A percentile compares a stretch with the other conserved stretches of the same genome.
phyloP scores from a whole-genome alignment of 2,329 filamentous ascomycete genomes.

The Curvularia spicifera region DNA sequence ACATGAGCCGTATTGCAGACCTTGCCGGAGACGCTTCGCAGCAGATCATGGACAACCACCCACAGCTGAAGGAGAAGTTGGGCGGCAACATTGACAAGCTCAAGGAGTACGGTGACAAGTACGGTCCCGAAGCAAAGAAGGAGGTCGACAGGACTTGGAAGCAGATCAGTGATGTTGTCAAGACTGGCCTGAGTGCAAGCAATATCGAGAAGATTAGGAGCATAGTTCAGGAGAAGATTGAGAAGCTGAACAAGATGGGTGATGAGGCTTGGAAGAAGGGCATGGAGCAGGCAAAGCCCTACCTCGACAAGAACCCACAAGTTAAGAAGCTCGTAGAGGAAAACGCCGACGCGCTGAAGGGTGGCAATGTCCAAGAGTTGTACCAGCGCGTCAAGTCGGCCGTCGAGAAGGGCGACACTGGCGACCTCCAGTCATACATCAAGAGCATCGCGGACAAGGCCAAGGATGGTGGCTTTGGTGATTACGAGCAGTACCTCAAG shows the following conservation, averaged over 20 bases:
- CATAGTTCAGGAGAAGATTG: constrained; percentile 71
- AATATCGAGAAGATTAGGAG: constrained; percentile 63
- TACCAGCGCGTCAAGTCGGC: constrained; percentile 68
- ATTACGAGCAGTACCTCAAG: constrained; percentile 68
- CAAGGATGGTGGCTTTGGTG: constrained; percentile 59
- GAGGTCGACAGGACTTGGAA: constrained; percentile 74
- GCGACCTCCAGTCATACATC: constrained; percentile 67
- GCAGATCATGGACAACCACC: constrained; percentile 76
- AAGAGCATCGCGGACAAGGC: constrained; percentile 65
- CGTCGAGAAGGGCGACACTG: constrained; percentile 65
- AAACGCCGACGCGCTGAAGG: constrained; percentile 71
- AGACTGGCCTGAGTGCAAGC: constrained; percentile 64
- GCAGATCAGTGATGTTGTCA: constrained; percentile 68
- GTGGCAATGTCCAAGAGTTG: constrained; percentile 69
- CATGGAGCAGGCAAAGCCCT: constrained; percentile 72
- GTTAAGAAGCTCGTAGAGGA: constrained; percentile 74
- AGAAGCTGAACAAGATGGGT: constrained; percentile 70
- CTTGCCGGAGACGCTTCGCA: constrained; percentile 67
- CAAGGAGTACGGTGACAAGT: constrained; percentile 71
- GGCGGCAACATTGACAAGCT: constrained; percentile 72
- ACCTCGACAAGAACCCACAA: constrained; percentile 77
- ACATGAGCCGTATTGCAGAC: constrained; percentile 64
- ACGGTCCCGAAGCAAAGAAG: constrained; percentile 79
- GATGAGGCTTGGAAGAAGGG: constrained; percentile 76
- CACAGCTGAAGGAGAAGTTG: constrained; percentile 73